Conservation (phyloP, 148 eudicot species). For the Pharnaceum exiguum region DNA sequence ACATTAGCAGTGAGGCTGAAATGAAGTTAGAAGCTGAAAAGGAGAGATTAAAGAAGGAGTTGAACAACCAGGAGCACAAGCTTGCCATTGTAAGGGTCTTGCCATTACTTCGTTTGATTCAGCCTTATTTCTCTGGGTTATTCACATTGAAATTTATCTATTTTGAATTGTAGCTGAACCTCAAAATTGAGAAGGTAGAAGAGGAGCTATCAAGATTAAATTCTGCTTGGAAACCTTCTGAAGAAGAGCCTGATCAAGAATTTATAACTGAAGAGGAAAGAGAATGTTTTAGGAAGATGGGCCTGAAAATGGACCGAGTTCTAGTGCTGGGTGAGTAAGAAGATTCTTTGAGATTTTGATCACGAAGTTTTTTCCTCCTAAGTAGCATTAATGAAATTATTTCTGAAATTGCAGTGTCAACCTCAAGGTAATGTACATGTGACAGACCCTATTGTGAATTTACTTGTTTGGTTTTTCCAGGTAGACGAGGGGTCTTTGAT, state of each 20-base stretch:
- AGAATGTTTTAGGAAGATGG: slow-evolving; percentile 64
- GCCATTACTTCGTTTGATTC: background rate
- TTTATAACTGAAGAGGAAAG: slow-evolving; percentile 83
- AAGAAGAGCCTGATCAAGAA: slow-evolving; percentile 64
- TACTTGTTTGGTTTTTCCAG: slow-evolving; percentile 31
- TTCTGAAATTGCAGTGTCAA: background rate
- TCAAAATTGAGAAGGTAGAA: slow-evolving; percentile 58
- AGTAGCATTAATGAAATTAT: no score
- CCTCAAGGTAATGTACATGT: background rate
- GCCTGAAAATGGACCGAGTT: slow-evolving; percentile 51
- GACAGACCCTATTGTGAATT: background rate
- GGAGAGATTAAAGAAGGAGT: slow-evolving; percentile 54
- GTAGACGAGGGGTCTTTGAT: slow-evolving; percentile 86
- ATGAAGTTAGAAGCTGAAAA: slow-evolving; percentile 56
- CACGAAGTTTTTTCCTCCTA: no score
- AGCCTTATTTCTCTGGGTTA: background rate
- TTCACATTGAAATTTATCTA: background rate
- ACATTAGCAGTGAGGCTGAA: slow-evolving; percentile 26
- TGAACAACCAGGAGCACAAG: slow-evolving; percentile 54
- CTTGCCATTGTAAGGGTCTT: slow-evolving; percentile 56
- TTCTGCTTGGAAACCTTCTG: slow-evolving; percentile 50
- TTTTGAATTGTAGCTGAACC: slow-evolving; percentile 49
- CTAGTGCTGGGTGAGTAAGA: slow-evolving; percentile 64
- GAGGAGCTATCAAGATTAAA: slow-evolving; percentile 43
- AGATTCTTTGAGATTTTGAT: background rate